Evolutionary conservation across 2,329 filamentous ascomycete genomes (phyloP).

Genomic region (Penicillium brasilianum): DNA sequence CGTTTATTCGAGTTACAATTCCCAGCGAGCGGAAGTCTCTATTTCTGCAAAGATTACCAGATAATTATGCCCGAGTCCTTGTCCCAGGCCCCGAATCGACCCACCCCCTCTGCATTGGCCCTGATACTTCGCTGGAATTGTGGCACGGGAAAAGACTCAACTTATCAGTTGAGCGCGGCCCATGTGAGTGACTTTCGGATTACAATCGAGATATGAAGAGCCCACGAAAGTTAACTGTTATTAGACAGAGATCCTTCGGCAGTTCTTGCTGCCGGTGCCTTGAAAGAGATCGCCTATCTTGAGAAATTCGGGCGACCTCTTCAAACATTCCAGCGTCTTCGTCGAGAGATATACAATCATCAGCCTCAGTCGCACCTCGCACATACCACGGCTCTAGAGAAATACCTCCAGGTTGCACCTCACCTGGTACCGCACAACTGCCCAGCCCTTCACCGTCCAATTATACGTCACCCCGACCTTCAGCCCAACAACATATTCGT

Average conservation of each 20-base stretch:
- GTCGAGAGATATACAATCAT: slow-evolving; percentile 18
- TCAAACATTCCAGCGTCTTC: slow-evolving; percentile 21
- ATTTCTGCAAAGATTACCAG: slow-evolving; percentile 29
- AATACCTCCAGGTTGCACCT: slow-evolving; percentile 20
- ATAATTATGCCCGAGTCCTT: neutral
- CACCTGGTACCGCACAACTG: slow-evolving; percentile 13
- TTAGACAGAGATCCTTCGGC: slow-evolving; percentile 16
- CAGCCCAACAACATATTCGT: slow-evolving; percentile 40
- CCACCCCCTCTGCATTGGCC: slow-evolving; percentile 30
- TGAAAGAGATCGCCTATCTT: slow-evolving; percentile 28
- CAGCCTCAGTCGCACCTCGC: slow-evolving; percentile 16
- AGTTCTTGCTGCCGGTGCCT: slow-evolving; percentile 26
- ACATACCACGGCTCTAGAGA: slow-evolving; percentile 17
- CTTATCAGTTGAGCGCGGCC: slow-evolving; percentile 31
- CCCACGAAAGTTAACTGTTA: neutral
- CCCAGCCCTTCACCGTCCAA: slow-evolving; percentile 18
- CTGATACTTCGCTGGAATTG: slow-evolving; percentile 30
- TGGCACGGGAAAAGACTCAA: slow-evolving; percentile 32
- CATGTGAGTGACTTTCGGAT: slow-evolving; percentile 27
- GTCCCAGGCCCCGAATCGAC: slow-evolving; percentile 12
- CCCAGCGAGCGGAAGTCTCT: slow-evolving; percentile 37
- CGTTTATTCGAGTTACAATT: slow-evolving; percentile 29
- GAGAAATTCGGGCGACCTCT: slow-evolving; percentile 24
- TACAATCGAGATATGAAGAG: no score
- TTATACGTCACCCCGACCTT: slow-evolving; percentile 32